Evolutionary conservation across 1,284 basidiomycete genomes (phyloP), one percentile per base, ranked within the genome.

Genomic region (Volvariella volvacea): DNA sequence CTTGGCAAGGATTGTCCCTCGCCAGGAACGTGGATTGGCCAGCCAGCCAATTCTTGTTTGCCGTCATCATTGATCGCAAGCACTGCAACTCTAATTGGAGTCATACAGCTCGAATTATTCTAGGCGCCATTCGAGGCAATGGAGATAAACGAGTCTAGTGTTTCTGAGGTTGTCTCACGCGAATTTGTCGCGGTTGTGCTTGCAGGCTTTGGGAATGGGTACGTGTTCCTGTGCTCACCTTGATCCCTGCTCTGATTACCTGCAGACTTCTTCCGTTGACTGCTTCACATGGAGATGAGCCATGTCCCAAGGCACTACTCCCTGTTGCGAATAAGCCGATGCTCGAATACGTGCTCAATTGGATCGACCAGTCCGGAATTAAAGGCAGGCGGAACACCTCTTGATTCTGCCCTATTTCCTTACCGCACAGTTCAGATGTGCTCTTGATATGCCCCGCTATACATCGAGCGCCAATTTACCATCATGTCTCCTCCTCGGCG

Each of bases 171-270:
- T 38, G 65, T 74, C 39, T 71, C 75, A 10, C 70, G 70, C 40
- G 91, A 94, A 61, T 94, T 94, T 60, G 74, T 86, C 40, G 92
- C 88, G 0, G 80, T 94, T 10, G 69, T 94, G 32, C 72, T 94
- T 3, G 86, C 88, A 20, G 92, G 92, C 19, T 88, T 90, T 64
- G 92, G 92, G 8, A 82, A 88, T 55, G 86, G 88, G 92, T 91
- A 62, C 60, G 78, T 63, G 15, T 14, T 41, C n/a, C 32, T 17
- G 10, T 14, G 25, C 20, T 20, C 38, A 34, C 20, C 30, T 39
- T 34, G 28, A 32, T 31, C 36, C 14, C 19, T 41, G 47, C 28
- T 31, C n/a, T 46, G n/a, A 15, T 22, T n/a, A 3, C 12, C 40
- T 50, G 9, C 55, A 90, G 88, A 50, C 70, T 91, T 19, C 62